A percentile compares a stretch with the other conserved stretches of the same genome.
Evolutionary conservation across 148 eudicot species (phyloP).

Genomic region (Arbutus unedo): DNA sequence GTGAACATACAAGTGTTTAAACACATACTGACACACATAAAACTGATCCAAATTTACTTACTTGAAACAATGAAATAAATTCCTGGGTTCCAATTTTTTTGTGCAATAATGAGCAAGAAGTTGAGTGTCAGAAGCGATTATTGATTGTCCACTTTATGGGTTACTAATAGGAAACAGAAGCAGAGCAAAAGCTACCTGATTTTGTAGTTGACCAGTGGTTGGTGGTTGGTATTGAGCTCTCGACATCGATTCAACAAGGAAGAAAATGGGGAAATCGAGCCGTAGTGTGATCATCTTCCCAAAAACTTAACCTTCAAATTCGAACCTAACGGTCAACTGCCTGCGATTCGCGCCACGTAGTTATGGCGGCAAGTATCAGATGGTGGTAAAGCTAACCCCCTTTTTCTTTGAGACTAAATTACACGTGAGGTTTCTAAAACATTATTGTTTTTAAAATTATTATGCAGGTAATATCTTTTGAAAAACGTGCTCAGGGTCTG

Average conservation of each 20-base stretch:
- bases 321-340: slow-evolving; percentile 33
- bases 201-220: slow-evolving; percentile 18
- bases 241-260: background rate
- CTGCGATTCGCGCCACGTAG: background rate
- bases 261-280: background rate
- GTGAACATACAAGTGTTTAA: background rate
- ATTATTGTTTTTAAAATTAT: too few relatives aligned
- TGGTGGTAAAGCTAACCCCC: background rate
- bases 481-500: too few relatives aligned
- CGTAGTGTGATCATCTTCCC: slow-evolving; percentile 22
- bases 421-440: too few relatives aligned
- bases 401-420: background rate
- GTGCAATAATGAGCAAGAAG: background rate
- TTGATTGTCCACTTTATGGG: too few relatives aligned
- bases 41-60: slow-evolving; percentile 8
- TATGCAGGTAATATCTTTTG: too few relatives aligned
- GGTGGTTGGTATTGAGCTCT: slow-evolving; percentile 9
- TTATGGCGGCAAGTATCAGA: background rate
- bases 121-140: background rate
- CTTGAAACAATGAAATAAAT: slow-evolving; percentile 7
- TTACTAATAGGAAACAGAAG: background rate
- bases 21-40: background rate
- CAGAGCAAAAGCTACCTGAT: slow-evolving; percentile 8
- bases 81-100: background rate
- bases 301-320: slow-evolving; percentile 26